Conservation (phyloP, 768 basidiomycete species). For the Pisolithus microcarpus region DNA sequence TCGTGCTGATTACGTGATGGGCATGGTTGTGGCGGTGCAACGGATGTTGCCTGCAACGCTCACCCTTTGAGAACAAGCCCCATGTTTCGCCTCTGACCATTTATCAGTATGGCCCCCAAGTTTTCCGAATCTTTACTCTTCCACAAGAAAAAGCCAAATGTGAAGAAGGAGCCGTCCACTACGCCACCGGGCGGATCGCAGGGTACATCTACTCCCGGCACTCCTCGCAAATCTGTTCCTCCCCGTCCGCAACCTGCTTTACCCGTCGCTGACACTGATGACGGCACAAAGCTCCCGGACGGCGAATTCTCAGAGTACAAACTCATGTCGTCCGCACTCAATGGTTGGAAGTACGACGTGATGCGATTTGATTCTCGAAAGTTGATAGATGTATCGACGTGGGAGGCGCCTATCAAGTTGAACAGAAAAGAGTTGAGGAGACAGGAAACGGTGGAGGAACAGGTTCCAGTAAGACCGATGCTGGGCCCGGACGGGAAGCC, state of each 20-base stretch:
- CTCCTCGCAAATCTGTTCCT: constrained; percentile 31
- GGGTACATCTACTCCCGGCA: constrained; percentile 8
- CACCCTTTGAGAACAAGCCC: neutral
- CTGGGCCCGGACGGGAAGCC: constrained; percentile 78
- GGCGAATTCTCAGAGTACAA: constrained; percentile 69
- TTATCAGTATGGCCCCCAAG: constrained; percentile 21
- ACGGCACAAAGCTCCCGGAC: constrained; percentile 50
- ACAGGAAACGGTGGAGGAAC: constrained; percentile 33
- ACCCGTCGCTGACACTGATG: constrained; percentile 41
- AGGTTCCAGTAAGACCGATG: constrained; percentile 63
- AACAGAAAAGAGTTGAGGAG: constrained; percentile 77
- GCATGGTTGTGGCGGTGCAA: neutral
- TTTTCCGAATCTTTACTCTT: constrained; percentile 49
- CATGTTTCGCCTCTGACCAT: neutral
- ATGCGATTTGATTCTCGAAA: constrained; percentile 85
- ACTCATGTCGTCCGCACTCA: constrained; percentile 71
- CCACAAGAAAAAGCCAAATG: constrained; percentile 52
- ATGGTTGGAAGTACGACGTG: constrained; percentile 88
- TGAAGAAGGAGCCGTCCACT: constrained; percentile 18
- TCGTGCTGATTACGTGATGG: neutral
- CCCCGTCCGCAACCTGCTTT: constrained; percentile 33
- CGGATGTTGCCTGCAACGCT: neutral
- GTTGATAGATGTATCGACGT: constrained; percentile 58
- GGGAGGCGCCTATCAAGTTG: constrained; percentile 73
- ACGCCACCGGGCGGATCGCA: constrained; percentile 9